Base-by-base conservation (phyloP, 768 basidiomycete genomes). In the Pleurotus tuber-regium region DNA sequence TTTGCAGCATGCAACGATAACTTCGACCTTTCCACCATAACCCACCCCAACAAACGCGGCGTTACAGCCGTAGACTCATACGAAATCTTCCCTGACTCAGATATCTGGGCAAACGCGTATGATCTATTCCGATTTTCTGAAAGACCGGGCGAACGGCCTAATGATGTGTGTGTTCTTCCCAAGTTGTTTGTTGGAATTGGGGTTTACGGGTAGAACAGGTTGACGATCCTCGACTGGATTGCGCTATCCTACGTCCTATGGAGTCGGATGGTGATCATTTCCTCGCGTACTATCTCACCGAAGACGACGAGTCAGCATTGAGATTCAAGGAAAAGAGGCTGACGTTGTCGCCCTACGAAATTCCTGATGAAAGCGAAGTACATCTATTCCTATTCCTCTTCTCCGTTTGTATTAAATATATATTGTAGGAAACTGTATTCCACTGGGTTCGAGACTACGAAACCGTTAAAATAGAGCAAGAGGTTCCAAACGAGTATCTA, bases 81-180 rank as follows among this genome's bases (percentile, higher is more conserved):
- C 66, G 86, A 92, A 56, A 71, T 95, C 49, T 76, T 92, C 10
- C 93, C 93, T 0, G 92, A 96, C 60, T 77, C 79, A 3, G 84
- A 88, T 54, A 84, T 93, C 30, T 96, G 92, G 91, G 82, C 89
- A 35, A 95, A 92, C 62, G 86, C 87, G 55, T 92, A 92, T 63
- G 91, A 93, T 64, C 65, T 94, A 48, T 92, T 93, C 75, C 73
- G 85, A 52, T 93, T 94, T 64, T 84, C 84, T 9, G 91, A 94
- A 63, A 74, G 90, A 16, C 91, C 91, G 12, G 91, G 91, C n/a
- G 91, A 93, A 51, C 74, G 84, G 39, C 59, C 78, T 11, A 59
- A 78, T 5, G 89, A 92, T 57, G 89, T 89, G 48, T 50, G 81
- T 68, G 24, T 31, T 7, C 6, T 38, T 11, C 25, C 30, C 10